A percentile compares a stretch with the other conserved stretches of the same genome.
These are phyloP conservation scores for Russula sp. DNA, from an alignment of 768 basidiomycete species.

Conservation along the genomic window DNA sequence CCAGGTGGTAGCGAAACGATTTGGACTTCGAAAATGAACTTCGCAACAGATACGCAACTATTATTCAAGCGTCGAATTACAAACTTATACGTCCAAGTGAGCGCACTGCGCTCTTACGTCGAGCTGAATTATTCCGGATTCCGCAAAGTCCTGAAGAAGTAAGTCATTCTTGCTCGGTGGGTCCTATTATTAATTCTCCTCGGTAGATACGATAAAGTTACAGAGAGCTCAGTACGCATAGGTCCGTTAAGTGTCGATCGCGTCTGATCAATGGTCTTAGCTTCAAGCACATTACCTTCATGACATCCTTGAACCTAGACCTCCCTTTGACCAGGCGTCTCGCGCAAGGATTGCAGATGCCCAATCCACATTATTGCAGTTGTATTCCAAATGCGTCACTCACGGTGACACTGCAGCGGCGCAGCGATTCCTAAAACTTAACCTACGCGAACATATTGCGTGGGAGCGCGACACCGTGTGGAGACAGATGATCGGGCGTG, in stretches of 20 bases:
- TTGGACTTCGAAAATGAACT: constrained; percentile 76
- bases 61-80: constrained; percentile 89
- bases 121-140: constrained; percentile 92
- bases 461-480: constrained; percentile 98
- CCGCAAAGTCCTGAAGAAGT: constrained; percentile 95
- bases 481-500: constrained; percentile 88
- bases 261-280: constrained; percentile 30
- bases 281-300: constrained; percentile 77
- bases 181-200: constrained; percentile 11
- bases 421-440: constrained; percentile 73
- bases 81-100: constrained; percentile 68
- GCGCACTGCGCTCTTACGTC: constrained; percentile 76
- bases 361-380: constrained; percentile 51
- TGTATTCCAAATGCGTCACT: constrained; percentile 85
- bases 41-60: constrained; percentile 76
- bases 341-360: constrained; percentile 57
- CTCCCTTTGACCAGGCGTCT: constrained; percentile 61
- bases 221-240: constrained; percentile 51
- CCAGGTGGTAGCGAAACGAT: constrained; percentile 40
- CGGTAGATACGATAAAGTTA: constrained; percentile 91
- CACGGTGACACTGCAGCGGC: constrained; percentile 63
- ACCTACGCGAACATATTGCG: constrained; percentile 89
- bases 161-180: constrained; percentile 27
- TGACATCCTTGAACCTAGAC: constrained; percentile 54
- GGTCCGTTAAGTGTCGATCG: background rate